Percentiles rank a stretch among this genome's conserved stretches.
Evolutionary conservation across 2,329 filamentous ascomycete genomes (phyloP).

Genomic region (Alternaria gansuensis): DNA sequence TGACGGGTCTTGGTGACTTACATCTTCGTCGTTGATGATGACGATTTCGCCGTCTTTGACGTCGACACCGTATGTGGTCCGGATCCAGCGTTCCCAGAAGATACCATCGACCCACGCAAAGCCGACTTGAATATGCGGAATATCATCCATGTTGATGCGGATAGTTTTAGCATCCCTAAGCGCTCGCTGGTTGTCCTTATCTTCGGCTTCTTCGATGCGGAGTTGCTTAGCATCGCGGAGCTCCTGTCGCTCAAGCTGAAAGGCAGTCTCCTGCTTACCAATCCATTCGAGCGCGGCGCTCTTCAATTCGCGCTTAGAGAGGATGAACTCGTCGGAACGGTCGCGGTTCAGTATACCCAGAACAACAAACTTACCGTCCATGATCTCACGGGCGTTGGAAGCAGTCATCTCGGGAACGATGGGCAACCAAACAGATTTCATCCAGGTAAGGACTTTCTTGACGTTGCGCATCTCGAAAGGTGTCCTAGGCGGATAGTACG

Average conservation of each 20-base stretch:
- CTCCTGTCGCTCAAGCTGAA: constrained; percentile 92
- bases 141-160: constrained; percentile 87
- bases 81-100: constrained; percentile 97
- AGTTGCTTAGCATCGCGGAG: constrained; percentile 93
- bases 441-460: constrained; percentile 83
- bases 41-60: constrained; percentile 86
- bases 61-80: constrained; percentile 92
- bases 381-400: constrained; percentile 90
- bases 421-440: constrained; percentile 95
- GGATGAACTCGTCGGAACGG: constrained; percentile 78
- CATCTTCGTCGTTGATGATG: constrained; percentile 96
- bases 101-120: constrained; percentile 98
- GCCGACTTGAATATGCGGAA: constrained; percentile 84
- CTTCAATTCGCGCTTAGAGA: constrained; percentile 88
- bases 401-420: constrained; percentile 94
- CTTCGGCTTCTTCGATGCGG: constrained; percentile 94
- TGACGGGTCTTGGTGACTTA: constrained; percentile 61
- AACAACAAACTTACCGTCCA: constrained; percentile 94
- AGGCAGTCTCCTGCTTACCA: constrained; percentile 90
- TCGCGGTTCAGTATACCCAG: constrained; percentile 86
- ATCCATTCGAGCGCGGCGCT: constrained; percentile 97
- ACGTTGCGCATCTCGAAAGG: constrained; percentile 93
- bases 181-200: constrained; percentile 88
- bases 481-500: constrained; percentile 86
- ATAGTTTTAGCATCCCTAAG: constrained; percentile 88